Evolutionary conservation across 2,329 filamentous ascomycete genomes (phyloP).

Genomic region (Delphinella strobiligena): DNA sequence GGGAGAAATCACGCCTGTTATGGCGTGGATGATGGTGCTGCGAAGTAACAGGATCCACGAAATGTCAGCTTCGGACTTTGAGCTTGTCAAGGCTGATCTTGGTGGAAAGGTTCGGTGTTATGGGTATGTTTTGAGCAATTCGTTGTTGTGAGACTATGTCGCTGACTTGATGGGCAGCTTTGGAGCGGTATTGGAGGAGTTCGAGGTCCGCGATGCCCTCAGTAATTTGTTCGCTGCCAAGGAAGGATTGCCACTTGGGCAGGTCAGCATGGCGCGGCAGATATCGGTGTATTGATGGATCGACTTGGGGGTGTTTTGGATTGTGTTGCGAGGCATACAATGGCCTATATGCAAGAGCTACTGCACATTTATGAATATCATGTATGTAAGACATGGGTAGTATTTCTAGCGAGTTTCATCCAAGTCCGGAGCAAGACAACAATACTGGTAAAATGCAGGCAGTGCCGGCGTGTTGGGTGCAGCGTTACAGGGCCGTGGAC

Average conservation of each 20-base stretch:
- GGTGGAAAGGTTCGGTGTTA: slow-evolving; percentile 79
- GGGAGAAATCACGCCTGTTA: slow-evolving; percentile 86
- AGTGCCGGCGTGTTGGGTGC: too few species aligned
- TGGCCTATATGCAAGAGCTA: too few species aligned
- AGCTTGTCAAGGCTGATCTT: slow-evolving; percentile 60
- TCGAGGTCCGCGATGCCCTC: slow-evolving; percentile 66
- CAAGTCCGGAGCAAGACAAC: too few species aligned
- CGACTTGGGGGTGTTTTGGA: too few species aligned
- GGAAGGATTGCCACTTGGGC: slow-evolving; percentile 13
- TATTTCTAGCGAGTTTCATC: too few species aligned
- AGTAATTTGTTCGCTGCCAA: slow-evolving; percentile 56
- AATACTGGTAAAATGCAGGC: too few species aligned
- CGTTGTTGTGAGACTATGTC: not conserved
- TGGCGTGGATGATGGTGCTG: slow-evolving; percentile 80
- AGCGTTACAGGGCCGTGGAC: too few species aligned
- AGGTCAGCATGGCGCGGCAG: slow-evolving; percentile 5
- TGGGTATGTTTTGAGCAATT: slow-evolving; percentile 49
- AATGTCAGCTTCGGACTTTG: slow-evolving; percentile 57
- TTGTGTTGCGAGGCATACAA: too few species aligned
- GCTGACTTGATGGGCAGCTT: slow-evolving; percentile 34
- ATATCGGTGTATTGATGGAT: slow-evolving; percentile 8
- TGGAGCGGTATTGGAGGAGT: slow-evolving; percentile 58
- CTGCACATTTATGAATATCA: too few species aligned
- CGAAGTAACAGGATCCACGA: slow-evolving; percentile 56
- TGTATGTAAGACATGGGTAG: too few species aligned